Evolutionary conservation across 768 basidiomycete species (phyloP).

Genomic region (Austroboletus eburneus): DNA sequence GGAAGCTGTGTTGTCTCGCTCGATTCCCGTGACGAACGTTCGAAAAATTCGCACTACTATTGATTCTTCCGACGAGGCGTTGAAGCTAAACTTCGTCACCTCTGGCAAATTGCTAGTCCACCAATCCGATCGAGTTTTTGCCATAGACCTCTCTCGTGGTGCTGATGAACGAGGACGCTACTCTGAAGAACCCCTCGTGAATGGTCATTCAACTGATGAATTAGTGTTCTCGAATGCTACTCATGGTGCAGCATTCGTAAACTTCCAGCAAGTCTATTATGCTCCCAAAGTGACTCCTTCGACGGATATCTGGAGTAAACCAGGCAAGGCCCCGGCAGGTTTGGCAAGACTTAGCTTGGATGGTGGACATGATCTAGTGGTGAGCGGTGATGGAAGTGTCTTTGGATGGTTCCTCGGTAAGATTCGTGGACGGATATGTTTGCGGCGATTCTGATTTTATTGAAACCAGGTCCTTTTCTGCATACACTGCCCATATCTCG

Average conservation of each 20-base stretch:
- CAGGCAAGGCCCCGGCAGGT: constrained; percentile 59
- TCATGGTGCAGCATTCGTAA: constrained; percentile 57
- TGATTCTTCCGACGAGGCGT: constrained; percentile 33
- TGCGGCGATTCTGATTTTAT: neutral
- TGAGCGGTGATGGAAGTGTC: constrained; percentile 58
- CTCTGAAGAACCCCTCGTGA: constrained; percentile 43
- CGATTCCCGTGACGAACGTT: constrained; percentile 43
- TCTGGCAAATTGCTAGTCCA: constrained; percentile 58
- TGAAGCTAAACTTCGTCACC: constrained; percentile 57
- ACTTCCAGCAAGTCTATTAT: constrained; percentile 65
- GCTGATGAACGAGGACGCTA: constrained; percentile 47
- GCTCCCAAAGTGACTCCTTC: constrained; percentile 41
- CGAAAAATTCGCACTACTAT: constrained; percentile 52
- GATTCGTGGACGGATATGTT: constrained; percentile 6
- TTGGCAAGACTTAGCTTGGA: constrained; percentile 63
- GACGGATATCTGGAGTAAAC: constrained; percentile 62
- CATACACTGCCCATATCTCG: constrained; percentile 58
- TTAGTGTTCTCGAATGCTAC: constrained; percentile 43
- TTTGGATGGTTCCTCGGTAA: constrained; percentile 74
- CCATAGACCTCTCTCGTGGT: constrained; percentile 47
- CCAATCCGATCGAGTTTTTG: constrained; percentile 45
- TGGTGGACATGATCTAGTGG: constrained; percentile 68
- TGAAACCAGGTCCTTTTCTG: constrained; percentile 18
- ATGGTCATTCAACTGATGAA: constrained; percentile 56
- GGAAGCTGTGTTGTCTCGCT: constrained; percentile 13